Conservation (phyloP, 2,329 filamentous ascomycete species). For the Sporothrix inflata region DNA sequence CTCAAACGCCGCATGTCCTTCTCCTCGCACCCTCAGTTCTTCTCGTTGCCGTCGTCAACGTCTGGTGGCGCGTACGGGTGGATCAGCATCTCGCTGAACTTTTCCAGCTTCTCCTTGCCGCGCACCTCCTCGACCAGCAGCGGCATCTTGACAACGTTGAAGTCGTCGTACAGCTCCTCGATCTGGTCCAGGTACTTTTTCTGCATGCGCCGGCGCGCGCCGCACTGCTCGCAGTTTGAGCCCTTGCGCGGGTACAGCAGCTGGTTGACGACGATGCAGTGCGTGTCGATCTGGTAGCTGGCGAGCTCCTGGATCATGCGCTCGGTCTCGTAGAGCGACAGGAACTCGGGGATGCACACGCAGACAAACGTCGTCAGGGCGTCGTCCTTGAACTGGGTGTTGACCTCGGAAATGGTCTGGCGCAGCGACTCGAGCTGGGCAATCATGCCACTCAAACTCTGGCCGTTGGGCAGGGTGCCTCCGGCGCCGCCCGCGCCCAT, state of each 20-base stretch:
- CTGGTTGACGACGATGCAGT: constrained; percentile 98
- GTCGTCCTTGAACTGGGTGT: constrained; percentile 96
- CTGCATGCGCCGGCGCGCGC: constrained; percentile 94
- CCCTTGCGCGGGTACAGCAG: constrained; percentile 86
- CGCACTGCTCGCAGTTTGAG: constrained; percentile 92
- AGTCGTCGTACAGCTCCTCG: constrained; percentile 97
- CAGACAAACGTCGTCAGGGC: constrained; percentile 96
- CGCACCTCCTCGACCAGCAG: constrained; percentile 92
- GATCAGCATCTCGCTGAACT: constrained; percentile 84
- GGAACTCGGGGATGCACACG: constrained; percentile 96
- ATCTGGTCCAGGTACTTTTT: constrained; percentile 99
- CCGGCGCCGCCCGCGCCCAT: constrained; percentile 68
- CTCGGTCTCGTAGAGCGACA: constrained; percentile 97
- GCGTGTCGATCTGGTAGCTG: constrained; percentile 91
- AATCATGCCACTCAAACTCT: constrained; percentile 88
- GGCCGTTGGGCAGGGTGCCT: constrained; percentile 76
- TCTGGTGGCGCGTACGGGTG: constrained; percentile 71
- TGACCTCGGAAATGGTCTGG: constrained; percentile 92
- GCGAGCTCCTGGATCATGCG: constrained; percentile 99
- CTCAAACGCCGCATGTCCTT: background rate
- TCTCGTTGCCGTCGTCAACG: constrained; percentile 25
- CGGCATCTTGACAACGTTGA: constrained; percentile 99
- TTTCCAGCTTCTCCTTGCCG: constrained; percentile 91
- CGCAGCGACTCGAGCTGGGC: constrained; percentile 92
- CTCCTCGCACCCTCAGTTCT: background rate